Evolutionary conservation across 2,329 filamentous ascomycete species (phyloP).

Genomic region (Rosellinia necatrix): DNA sequence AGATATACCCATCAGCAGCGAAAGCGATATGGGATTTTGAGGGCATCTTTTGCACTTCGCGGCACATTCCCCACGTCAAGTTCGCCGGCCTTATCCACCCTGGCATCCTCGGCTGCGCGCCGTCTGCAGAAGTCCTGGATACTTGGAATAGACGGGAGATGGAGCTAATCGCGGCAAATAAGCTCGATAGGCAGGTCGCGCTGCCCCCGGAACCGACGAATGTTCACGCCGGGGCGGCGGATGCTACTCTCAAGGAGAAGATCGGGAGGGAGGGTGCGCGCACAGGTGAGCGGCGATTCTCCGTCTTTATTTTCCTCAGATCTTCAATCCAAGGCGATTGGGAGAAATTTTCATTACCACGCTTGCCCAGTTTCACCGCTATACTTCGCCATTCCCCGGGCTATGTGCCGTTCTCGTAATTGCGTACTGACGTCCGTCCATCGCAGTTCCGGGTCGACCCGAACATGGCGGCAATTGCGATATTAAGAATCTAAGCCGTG

Average conservation of each 20-base stretch:
- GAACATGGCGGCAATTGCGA: conserved; percentile 92
- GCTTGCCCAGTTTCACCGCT: too few relatives aligned
- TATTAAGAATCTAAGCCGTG: conserved; percentile 83
- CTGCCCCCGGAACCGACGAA: conserved; percentile 74
- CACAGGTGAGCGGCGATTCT: conserved; percentile 52
- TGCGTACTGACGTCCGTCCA: not conserved
- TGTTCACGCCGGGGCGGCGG: conserved; percentile 72
- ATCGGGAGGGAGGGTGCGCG: conserved; percentile 79
- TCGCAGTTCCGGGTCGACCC: conserved; percentile 72
- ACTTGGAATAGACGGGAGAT: conserved; percentile 85
- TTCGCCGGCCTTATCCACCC: conserved; percentile 91
- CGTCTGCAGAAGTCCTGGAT: conserved; percentile 74
- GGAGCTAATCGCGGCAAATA: conserved; percentile 73
- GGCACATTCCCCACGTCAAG: conserved; percentile 84
- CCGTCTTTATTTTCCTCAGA: not conserved
- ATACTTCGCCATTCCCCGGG: too few relatives aligned
- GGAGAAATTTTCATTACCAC: too few relatives aligned
- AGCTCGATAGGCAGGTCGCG: conserved; percentile 73
- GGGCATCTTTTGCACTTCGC: conserved; percentile 70
- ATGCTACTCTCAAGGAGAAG: conserved; percentile 62
- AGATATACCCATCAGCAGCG: conserved; percentile 78
- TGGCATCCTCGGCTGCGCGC: conserved; percentile 87
- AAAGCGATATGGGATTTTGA: conserved; percentile 66
- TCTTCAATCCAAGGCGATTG: not conserved
- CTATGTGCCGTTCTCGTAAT: too few relatives aligned